Conservation (phyloP, 805 yeast genomes). For the Schwanniomyces polymorphus region DNA sequence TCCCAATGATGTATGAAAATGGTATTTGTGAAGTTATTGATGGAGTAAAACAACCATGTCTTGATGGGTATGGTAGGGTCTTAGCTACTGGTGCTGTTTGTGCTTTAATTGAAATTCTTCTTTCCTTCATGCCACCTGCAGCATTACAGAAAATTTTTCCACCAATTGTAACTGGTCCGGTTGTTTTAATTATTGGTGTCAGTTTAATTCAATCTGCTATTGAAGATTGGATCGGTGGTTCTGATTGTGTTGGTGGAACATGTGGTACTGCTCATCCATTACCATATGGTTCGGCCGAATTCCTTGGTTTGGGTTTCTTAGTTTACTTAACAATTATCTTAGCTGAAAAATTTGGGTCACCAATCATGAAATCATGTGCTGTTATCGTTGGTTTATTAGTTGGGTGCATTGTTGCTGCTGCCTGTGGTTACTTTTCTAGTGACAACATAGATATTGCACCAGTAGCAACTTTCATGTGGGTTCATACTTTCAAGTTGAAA, state of each 20-base stretch:
- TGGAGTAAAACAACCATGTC: constrained; percentile 75
- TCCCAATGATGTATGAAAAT: constrained; percentile 75
- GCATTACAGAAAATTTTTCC: constrained; percentile 76
- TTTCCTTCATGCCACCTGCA: constrained; percentile 78
- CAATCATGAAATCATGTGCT: constrained; percentile 92
- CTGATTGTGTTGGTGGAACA: constrained; percentile 52
- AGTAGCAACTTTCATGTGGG: constrained; percentile 84
- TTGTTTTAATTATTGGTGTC: constrained; percentile 80
- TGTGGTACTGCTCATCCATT: constrained; percentile 48
- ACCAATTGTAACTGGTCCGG: constrained; percentile 91
- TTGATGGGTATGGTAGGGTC: constrained; percentile 87
- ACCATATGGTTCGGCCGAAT: constrained; percentile 85
- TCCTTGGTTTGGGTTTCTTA: constrained; percentile 82
- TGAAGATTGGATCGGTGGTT: constrained; percentile 86
- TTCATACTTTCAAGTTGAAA: constrained; percentile 71
- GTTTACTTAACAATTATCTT: constrained; percentile 73
- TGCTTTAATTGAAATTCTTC: constrained; percentile 67
- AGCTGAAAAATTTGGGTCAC: constrained; percentile 87
- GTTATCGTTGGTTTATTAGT: constrained; percentile 81
- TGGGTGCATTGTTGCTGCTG: constrained; percentile 93
- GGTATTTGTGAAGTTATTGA: constrained; percentile 53
- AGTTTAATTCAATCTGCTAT: constrained; percentile 70
- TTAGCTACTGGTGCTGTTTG: constrained; percentile 80
- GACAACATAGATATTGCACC: constrained; percentile 67
- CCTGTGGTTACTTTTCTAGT: constrained; percentile 74